Evolutionary conservation across 768 basidiomycete species (phyloP).

Genomic region (Leccinum subgranulosum): DNA sequence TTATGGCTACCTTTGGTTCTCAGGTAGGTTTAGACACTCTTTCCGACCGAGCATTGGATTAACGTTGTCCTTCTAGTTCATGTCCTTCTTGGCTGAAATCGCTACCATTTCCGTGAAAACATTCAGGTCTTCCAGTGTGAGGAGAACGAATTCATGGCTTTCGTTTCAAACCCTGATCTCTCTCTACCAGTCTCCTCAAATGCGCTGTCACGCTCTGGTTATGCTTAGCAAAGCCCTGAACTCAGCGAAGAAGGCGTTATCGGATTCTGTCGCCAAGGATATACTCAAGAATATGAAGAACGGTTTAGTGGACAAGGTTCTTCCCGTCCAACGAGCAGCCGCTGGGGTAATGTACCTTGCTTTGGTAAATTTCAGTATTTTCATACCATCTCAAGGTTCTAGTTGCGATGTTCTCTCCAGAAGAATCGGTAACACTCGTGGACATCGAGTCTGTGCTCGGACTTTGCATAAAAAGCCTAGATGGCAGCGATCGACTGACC

Average conservation of each 20-base stretch:
- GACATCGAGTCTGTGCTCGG: conserved; percentile 79
- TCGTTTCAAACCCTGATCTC: conserved; percentile 4
- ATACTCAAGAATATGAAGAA: conserved; percentile 79
- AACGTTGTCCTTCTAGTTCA: conserved; percentile 54
- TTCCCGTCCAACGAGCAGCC: conserved; percentile 82
- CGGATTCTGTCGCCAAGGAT: conserved; percentile 76
- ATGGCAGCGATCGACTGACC: conserved; percentile 80
- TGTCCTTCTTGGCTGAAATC: conserved; percentile 94
- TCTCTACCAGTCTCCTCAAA: conserved; percentile 60
- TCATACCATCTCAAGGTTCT: conserved; percentile 42
- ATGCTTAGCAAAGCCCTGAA: conserved; percentile 77
- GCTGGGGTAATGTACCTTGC: conserved; percentile 53
- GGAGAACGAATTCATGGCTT: conserved; percentile 24
- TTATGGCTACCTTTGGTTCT: conserved; percentile 81
- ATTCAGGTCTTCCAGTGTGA: conserved; percentile 67
- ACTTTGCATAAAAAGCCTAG: conserved; percentile 69
- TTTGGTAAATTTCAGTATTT: conserved; percentile 1
- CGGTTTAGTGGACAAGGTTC: conserved; percentile 74
- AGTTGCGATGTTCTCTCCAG: conserved; percentile 55
- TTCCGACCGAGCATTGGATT: neutral
- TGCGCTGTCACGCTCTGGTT: conserved; percentile 77
- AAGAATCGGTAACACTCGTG: conserved; percentile 50
- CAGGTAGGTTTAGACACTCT: conserved; percentile 55
- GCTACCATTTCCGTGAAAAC: conserved; percentile 61
- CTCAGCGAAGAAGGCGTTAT: conserved; percentile 79